Evolutionary conservation across 1,139 yeast genomes (phyloP), one percentile per base, ranked within the genome.

Genomic region (Protomyces lactucae-debilis): DNA sequence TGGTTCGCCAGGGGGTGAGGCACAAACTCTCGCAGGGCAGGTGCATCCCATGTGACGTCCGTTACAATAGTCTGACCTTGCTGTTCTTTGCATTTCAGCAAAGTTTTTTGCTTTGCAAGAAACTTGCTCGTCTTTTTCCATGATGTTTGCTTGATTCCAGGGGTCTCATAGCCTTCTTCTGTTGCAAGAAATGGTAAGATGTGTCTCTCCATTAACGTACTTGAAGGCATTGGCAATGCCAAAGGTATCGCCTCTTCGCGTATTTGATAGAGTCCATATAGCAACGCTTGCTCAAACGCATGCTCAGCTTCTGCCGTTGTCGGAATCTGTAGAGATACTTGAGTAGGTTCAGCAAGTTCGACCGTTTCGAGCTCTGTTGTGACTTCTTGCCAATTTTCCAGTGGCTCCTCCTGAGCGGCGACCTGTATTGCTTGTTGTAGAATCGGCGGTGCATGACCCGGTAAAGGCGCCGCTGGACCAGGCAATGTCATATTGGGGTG

Each of bases 71-170:
- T 23, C 46, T 59, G 63, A 3, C 63, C 63, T 14, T 59, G 59
- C 16, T 48, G 53, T 43, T 61, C 61, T 21, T 54, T 64, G 43
- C 55, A 35, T 52, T 54, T 60, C 21, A 60, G 51, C 18, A 51
- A 14, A 6, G 36, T 18, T 46, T 56, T 57, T 25, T 61, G 65
- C 57, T 57, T 54, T 14, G 55, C 12, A 36, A 60, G 25, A 45
- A 55, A 54, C 55, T 55, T 54, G 48, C 46, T 23, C 18, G 64
- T 53, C 60, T 55, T 54, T 21, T 55, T 60, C 60, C 64, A 55
- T 52, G 23, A 51, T 5, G 36, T 16, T 21, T 39, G 35, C 9
- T 32, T 52, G 12, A 52, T 32, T 35, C 9, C 14, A 2, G 43
- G 25, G 3, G n/a, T n/a, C 37, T 32, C 16, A 14, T n/a, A n/a